phyloP scores from a whole-genome alignment of 75 land plant species.

The Pinus tabuliformis region DNA sequence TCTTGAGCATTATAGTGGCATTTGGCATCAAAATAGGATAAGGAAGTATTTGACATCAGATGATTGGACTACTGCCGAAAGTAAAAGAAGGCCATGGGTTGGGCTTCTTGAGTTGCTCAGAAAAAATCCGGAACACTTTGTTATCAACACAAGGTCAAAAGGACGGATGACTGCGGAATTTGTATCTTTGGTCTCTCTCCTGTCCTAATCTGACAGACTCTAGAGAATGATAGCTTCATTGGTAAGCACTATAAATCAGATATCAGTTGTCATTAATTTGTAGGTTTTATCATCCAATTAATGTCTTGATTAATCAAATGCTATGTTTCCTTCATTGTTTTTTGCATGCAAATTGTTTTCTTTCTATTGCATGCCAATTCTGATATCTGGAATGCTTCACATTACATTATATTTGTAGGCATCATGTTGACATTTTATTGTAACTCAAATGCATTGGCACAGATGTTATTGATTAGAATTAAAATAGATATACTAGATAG shows the following conservation, averaged over 20 bases:
- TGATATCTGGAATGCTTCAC: no score
- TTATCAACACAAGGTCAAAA: conserved; percentile 89
- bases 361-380: no score
- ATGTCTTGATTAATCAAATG: no score
- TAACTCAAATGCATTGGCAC: no score
- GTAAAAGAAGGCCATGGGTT: conserved; percentile 85
- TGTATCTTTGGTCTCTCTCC: conserved; percentile 86
- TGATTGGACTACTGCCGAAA: conserved; percentile 49
- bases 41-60: conserved; percentile 77
- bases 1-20: conserved; percentile 55
- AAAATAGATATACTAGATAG: no score
- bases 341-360: no score
- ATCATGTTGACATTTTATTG: no score
- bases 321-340: no score
- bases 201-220: conserved; percentile 56
- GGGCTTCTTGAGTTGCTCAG: conserved; percentile 78
- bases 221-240: conserved; percentile 50
- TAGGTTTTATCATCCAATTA: no score
- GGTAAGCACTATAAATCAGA: conserved; percentile 9
- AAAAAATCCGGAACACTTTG: conserved; percentile 89
- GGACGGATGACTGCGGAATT: conserved; percentile 77
- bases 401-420: no score
- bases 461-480: no score
- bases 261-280: no score
- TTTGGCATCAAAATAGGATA: conserved; percentile 76